A percentile compares a stretch with the other conserved stretches of the same genome.
phyloP scores from a whole-genome alignment of 768 basidiomycete genomes.

The Hirschioporus abietinus region DNA sequence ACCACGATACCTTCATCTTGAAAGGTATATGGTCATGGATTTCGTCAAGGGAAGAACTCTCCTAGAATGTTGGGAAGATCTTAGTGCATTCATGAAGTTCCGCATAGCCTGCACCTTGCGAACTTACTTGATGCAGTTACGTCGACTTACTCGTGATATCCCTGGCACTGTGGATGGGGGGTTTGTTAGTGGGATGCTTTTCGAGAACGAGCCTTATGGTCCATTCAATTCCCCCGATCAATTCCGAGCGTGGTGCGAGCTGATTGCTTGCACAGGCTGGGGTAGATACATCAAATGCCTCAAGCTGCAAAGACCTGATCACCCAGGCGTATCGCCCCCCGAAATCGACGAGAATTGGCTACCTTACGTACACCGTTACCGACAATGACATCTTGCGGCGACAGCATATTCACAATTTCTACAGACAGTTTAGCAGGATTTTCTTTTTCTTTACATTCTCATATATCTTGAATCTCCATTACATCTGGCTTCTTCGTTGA shows the following conservation, averaged over 20 bases:
- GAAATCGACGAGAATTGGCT: constrained; percentile 2
- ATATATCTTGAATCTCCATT: too few species aligned
- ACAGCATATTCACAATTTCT: neutral
- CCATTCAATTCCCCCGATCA: constrained; percentile 5
- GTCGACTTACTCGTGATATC: constrained; percentile 2
- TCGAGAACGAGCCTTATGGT: constrained; percentile 7
- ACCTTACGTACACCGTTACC: constrained; percentile 8
- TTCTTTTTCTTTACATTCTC: too few species aligned
- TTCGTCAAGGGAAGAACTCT: constrained; percentile 15
- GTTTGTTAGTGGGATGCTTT: constrained; percentile 10
- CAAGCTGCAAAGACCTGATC: neutral
- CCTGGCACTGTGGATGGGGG: constrained; percentile 10
- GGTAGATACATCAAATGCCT: neutral
- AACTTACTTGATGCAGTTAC: constrained; percentile 15
- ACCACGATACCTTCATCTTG: constrained; percentile 6
- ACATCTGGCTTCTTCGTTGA: too few species aligned
- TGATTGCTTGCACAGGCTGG: constrained; percentile 11
- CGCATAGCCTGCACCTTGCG: constrained; percentile 18
- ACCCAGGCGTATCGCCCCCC: neutral
- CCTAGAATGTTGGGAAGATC: constrained; percentile 14
- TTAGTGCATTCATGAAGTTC: constrained; percentile 11
- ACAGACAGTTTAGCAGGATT: neutral
- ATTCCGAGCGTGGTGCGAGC: constrained; percentile 11
- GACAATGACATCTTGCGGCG: neutral
- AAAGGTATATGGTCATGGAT: constrained; percentile 13